Evolutionary conservation across 1,139 yeast species (phyloP), one percentile per base, ranked within the genome.

Genomic region (Yamadazyma taylorii): DNA sequence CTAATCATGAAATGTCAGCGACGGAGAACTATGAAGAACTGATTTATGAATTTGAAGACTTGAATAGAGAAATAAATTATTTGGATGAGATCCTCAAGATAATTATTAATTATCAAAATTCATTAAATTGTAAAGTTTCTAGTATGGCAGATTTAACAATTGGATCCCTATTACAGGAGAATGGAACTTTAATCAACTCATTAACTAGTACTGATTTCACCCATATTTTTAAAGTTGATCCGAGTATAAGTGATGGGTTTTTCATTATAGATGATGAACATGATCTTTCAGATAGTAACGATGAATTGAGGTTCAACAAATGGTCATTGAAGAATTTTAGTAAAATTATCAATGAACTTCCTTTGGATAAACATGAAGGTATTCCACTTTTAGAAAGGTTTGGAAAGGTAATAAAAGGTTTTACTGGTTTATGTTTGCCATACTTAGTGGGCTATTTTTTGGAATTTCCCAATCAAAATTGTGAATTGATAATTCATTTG

Each of bases 131-230:
- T 5, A 21, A 10, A 12, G 24, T 35, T 8, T 23, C 40, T 9
- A 16, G 35, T 5, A 14, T 34, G 16, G 43, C 43, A 24, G 43
- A 40, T 23, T n/a, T 40, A 13, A 30, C 35, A 3, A 24, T 40
- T 5, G 43, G 43, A 10, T n/a, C 27, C 7, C 19, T 39, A 11
- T 21, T 30, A 10, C 15, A 14, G 5, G 14, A n/a, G 3, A 34
- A 38, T 23, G 16, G 10, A 10, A 17, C 9, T 13, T n/a, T 27
- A 11, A n/a, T 27, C 12, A 9, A 11, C 6, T 21, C 3, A 5
- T 6, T 28, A 2, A 17, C 30, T 10, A 35, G 17, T 15, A 12
- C n/a, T n/a, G n/a, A 25, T 24, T 7, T 24, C 14, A 24, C 24
- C 12, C 34, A 25, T n/a, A 16, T 32, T 12, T 17, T 32, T 17